phyloP scores from a whole-genome alignment of 2,329 filamentous ascomycete genomes.

The Botrytis aclada region DNA sequence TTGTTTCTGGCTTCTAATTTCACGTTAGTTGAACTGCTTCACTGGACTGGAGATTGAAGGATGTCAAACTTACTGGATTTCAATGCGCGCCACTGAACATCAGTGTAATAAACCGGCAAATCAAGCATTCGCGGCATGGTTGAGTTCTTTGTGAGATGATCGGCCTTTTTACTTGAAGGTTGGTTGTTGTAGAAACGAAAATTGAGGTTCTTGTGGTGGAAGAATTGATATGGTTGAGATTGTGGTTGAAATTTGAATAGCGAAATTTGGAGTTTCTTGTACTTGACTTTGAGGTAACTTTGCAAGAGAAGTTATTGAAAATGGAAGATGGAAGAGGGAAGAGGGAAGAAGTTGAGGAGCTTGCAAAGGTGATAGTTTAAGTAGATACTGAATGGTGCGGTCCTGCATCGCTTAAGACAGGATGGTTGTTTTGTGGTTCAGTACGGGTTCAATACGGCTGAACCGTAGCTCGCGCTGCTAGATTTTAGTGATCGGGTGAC shows the following conservation, averaged over 20 bases:
- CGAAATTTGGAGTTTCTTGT: not conserved
- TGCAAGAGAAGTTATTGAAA: not conserved
- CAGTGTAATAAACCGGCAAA: not conserved
- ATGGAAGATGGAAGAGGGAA: not conserved
- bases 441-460: not conserved
- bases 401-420: not conserved
- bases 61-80: not conserved
- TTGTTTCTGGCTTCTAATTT: constrained; percentile 1
- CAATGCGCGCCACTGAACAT: constrained; percentile 7
- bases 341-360: too few relatives aligned
- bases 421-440: not conserved
- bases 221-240: not conserved
- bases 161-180: not conserved
- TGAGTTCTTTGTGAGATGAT: not conserved
- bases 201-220: not conserved
- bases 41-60: too few relatives aligned
- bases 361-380: not conserved
- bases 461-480: not conserved
- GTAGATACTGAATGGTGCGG: not conserved
- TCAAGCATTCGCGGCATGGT: not conserved
- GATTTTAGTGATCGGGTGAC: not conserved
- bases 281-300: not conserved
- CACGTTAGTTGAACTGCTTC: not conserved
- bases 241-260: not conserved
- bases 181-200: not conserved